These are phyloP conservation scores for Hemileccinum impolitum DNA, from an alignment of 768 basidiomycete species.

Conservation along the genomic window DNA sequence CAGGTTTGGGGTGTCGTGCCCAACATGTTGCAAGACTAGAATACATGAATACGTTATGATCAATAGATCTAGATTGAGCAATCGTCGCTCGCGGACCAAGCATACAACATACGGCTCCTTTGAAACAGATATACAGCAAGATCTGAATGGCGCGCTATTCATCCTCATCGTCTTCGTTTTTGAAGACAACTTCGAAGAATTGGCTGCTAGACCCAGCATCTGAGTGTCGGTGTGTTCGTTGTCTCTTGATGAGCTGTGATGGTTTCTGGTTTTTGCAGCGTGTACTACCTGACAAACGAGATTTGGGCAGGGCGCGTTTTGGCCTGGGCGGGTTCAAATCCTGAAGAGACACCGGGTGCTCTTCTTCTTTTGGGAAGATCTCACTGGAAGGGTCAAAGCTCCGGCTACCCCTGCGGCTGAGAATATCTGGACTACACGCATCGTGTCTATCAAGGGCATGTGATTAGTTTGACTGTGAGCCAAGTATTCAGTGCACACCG, in stretches of 20 bases:
- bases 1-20: no score
- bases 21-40: background rate
- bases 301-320: slow-evolving; percentile 29
- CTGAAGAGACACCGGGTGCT: slow-evolving; percentile 14
- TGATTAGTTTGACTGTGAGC: background rate
- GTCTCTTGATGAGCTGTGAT: slow-evolving; percentile 20
- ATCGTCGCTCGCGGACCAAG: no score
- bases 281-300: slow-evolving; percentile 9
- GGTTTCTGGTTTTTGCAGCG: slow-evolving; percentile 4
- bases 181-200: background rate
- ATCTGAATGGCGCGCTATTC: slow-evolving; percentile 5
- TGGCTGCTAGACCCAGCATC: slow-evolving; percentile 16
- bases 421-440: background rate
- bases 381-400: slow-evolving; percentile 10
- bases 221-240: slow-evolving; percentile 19
- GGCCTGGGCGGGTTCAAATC: slow-evolving; percentile 12
- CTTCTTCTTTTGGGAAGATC: slow-evolving; percentile 22
- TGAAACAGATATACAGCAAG: background rate
- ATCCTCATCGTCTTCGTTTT: slow-evolving; percentile 17
- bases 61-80: background rate
- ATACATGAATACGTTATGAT: slow-evolving; percentile 5
- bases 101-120: background rate
- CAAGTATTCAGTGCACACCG: slow-evolving; percentile 9
- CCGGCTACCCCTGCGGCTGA: slow-evolving; percentile 9
- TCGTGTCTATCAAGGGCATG: slow-evolving; percentile 5